phyloP scores from a whole-genome alignment of 2,329 filamentous ascomycete genomes.

The Apiospora aurea region DNA sequence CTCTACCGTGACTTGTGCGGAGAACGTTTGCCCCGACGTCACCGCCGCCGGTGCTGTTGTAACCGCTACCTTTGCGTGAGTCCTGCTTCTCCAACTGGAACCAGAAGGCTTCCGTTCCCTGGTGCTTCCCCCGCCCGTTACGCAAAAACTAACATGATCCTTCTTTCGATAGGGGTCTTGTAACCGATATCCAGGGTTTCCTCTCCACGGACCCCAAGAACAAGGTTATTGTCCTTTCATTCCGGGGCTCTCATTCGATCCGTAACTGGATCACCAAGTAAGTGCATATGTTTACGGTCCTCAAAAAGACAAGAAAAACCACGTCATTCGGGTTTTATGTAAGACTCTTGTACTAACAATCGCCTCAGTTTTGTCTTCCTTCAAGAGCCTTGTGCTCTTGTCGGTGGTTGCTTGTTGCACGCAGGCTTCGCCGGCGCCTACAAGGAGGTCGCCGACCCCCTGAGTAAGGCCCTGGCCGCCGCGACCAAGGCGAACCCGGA shows the following conservation, averaged over 20 bases:
- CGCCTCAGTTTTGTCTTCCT: conserved; percentile 48
- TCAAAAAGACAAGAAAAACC: conserved; percentile 23
- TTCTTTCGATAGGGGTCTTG: conserved; percentile 19
- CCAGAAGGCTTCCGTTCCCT: not conserved
- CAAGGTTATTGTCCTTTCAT: conserved; percentile 32
- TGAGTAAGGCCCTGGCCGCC: conserved; percentile 51
- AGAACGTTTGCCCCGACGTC: conserved; percentile 46
- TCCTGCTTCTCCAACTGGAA: not conserved
- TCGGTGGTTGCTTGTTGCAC: conserved; percentile 58
- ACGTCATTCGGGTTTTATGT: not conserved
- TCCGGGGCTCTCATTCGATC: conserved; percentile 32
- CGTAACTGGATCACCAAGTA: conserved; percentile 32
- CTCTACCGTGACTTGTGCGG: conserved; percentile 50
- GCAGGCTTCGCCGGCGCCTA: conserved; percentile 67
- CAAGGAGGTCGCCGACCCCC: conserved; percentile 55
- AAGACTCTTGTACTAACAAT: not conserved
- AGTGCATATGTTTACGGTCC: conserved; percentile 8
- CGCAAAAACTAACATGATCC: not conserved
- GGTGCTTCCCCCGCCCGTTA: not conserved
- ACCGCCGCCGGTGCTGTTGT: conserved; percentile 29
- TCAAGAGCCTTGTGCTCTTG: conserved; percentile 46
- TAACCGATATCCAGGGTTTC: conserved; percentile 33
- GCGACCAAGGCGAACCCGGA: conserved; percentile 55
- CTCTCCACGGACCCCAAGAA: conserved; percentile 33
- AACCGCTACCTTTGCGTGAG: conserved; percentile 30